Conservation (phyloP, 2,329 filamentous ascomycete species). For the Alternaria viburni region DNA sequence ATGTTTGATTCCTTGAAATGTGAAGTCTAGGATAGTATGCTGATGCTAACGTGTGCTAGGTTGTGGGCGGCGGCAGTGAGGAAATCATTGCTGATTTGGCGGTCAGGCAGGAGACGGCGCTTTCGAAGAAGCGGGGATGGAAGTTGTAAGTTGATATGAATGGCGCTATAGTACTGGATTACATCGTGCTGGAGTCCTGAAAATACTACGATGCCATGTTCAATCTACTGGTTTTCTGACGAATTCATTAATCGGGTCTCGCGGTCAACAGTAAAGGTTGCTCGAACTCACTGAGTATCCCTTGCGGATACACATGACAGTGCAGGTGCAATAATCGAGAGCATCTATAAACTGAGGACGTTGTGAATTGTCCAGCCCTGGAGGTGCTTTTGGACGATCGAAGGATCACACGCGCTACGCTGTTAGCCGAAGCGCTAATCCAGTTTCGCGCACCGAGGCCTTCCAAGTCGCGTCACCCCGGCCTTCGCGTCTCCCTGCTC, state of each 20-base stretch:
- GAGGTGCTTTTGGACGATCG: not conserved
- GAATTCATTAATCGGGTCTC: not conserved
- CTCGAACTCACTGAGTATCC: not conserved
- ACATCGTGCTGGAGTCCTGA: not conserved
- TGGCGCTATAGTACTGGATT: not conserved
- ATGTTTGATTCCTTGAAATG: slow-evolving; percentile 47
- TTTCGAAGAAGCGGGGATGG: slow-evolving; percentile 53
- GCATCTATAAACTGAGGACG: not conserved
- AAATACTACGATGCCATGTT: not conserved
- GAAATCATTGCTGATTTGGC: slow-evolving; percentile 62
- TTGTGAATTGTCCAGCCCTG: not conserved
- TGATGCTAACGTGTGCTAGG: slow-evolving; percentile 1
- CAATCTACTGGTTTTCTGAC: not conserved
- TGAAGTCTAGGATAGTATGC: not conserved
- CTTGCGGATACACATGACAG: not conserved
- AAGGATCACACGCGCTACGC: not conserved
- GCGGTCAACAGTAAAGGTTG: not conserved
- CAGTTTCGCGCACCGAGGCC: not conserved
- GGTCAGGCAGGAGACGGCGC: slow-evolving; percentile 55
- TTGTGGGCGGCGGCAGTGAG: slow-evolving; percentile 61
- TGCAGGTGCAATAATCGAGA: not conserved
- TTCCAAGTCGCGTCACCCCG: not conserved
- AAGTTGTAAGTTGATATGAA: slow-evolving; percentile 43
- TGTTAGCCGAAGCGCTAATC: not conserved
- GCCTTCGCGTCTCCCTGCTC: not conserved